Evolutionary conservation across 192 early-diverging fungal species (phyloP), one percentile per base, ranked within the genome.

Genomic region (Podochytrium sp.): DNA sequence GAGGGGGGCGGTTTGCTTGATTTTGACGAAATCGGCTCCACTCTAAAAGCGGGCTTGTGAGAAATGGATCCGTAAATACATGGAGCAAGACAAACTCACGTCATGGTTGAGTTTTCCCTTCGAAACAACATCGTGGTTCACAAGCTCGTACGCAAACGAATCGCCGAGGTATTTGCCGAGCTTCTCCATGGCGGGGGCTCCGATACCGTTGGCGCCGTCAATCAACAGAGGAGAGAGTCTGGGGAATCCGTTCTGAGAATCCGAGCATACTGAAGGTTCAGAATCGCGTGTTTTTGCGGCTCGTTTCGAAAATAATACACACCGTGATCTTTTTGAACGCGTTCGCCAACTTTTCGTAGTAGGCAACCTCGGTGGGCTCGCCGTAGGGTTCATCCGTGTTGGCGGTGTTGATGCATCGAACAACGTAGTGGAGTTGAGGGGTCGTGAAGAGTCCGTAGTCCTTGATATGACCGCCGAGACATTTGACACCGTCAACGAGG

Each of bases 21-120:
- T 87, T 86, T 99, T 99, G 74, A 99, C 98, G 80, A 86, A 95
- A 79, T 99, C 98, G n/a, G 98, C 98, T 55, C 98, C 98, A 72
- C 92, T 91, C 85, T 94, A 25, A 74, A 78, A 51, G n/a, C n/a
- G n/a, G 18, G 1, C 16, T 58, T 33, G 57, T 16, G 2, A 16
- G 29, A 33, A 58, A 33, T 58, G 57, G 18, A 20, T 18, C 20
- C 10, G n/a, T 20, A n/a, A 64, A 64, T 39, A 18, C 1, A 20
- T 64, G 20, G 52, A 37, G 12, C 55, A 37, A 43, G 18, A 6
- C 14, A 71, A 57, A 60, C 35, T 49, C 82, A 93, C 92, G 40
- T 92, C 84, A 68, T 86, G 84, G 86, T 99, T 99, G 33, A 99
- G 86, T 80, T 91, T 92, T 65, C 86, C 90, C 39, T 86, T 66